A percentile compares a stretch with the other conserved stretches of the same genome.
Conservation (phyloP, 164 flowering plant species). For the Vitis amurensis region DNA sequence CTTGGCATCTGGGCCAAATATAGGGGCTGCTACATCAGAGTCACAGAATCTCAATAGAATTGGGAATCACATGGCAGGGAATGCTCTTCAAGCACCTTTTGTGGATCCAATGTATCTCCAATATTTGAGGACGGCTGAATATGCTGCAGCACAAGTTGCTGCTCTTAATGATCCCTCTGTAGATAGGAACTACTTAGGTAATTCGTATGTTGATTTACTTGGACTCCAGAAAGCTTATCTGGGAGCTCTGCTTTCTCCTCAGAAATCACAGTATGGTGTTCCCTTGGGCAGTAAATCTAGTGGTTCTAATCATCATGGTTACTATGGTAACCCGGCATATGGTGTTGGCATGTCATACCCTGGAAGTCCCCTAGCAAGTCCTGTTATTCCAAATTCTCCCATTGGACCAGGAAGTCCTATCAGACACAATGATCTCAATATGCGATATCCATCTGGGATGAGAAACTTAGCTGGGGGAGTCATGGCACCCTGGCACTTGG, state of each 20-base stretch:
- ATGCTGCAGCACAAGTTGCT: slow-evolving; percentile 54
- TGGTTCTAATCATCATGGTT: slow-evolving; percentile 56
- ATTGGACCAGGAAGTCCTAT: slow-evolving; percentile 73
- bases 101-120: slow-evolving; percentile 68
- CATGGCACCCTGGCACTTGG: slow-evolving; percentile 68
- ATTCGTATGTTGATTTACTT: slow-evolving; percentile 55
- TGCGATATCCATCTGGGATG: slow-evolving; percentile 58
- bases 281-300: slow-evolving; percentile 50
- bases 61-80: slow-evolving; percentile 41
- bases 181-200: slow-evolving; percentile 53
- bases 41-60: slow-evolving; percentile 40
- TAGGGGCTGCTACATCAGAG: slow-evolving; percentile 33
- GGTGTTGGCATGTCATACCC: slow-evolving; percentile 73
- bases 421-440: slow-evolving; percentile 59
- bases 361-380: slow-evolving; percentile 71
- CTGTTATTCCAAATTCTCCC: slow-evolving; percentile 61
- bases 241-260: slow-evolving; percentile 57
- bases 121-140: slow-evolving; percentile 59
- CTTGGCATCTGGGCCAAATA: slow-evolving; percentile 34
- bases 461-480: slow-evolving; percentile 62
- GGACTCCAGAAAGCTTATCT: slow-evolving; percentile 73
- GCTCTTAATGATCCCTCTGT: slow-evolving; percentile 61
- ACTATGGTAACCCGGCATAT: slow-evolving; percentile 63
- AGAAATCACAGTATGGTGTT: slow-evolving; percentile 63
- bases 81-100: slow-evolving; percentile 44